Conservation (phyloP, 345 rosid species). For the Boechera divaricarpa region DNA sequence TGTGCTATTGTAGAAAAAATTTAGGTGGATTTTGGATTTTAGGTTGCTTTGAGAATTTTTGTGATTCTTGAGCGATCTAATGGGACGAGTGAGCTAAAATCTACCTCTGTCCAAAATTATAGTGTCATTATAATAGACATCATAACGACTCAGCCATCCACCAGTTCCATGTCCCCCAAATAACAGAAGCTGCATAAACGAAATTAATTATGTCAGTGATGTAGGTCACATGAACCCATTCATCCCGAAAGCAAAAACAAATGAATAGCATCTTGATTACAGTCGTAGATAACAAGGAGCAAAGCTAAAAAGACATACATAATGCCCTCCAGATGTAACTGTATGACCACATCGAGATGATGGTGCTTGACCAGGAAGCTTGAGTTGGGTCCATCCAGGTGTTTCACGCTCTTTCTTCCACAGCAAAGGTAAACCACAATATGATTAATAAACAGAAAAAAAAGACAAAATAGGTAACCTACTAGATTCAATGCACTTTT, state of each 20-base stretch:
- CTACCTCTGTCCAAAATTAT: conserved; percentile 87
- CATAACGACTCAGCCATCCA: conserved; percentile 98
- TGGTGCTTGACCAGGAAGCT: conserved; percentile 99
- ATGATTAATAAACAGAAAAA: conserved; percentile 35
- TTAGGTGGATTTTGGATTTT: conserved; percentile 10
- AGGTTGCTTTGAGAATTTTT: neutral
- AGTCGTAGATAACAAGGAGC: conserved; percentile 21
- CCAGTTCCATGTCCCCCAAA: conserved; percentile 99
- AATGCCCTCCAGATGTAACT: conserved; percentile 86
- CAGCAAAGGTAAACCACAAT: conserved; percentile 55
- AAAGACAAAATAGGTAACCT: conserved; percentile 1
- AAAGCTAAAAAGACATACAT: conserved; percentile 59
- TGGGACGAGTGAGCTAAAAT: conserved; percentile 14
- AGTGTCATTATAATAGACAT: conserved; percentile 88
- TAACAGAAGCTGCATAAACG: conserved; percentile 73
- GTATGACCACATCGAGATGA: conserved; percentile 96
- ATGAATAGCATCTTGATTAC: conserved; percentile 17
- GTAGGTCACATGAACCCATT: neutral
- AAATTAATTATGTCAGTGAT: conserved; percentile 20
- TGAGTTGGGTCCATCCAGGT: conserved; percentile 98
- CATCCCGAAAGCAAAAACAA: neutral
- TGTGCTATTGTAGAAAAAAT: neutral
- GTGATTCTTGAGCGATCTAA: conserved; percentile 6
- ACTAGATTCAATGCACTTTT: conserved; percentile 8
- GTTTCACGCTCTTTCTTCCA: conserved; percentile 94